phyloP scores from a whole-genome alignment of 2,329 filamentous ascomycete species.

The Colletotrichum tamarilloi region DNA sequence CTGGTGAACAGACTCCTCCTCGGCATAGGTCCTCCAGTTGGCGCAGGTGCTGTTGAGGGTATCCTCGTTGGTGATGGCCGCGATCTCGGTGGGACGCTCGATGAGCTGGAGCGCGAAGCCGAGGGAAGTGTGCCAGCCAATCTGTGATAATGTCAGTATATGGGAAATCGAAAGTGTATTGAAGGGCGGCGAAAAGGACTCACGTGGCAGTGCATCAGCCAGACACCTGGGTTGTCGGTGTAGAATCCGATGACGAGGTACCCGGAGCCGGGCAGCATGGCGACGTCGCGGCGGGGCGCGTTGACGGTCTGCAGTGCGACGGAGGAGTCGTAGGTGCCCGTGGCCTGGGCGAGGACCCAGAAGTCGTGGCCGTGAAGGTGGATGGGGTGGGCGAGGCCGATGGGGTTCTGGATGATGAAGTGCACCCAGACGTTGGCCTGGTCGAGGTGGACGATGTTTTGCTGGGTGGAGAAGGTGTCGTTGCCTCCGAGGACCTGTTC shows the following conservation, averaged over 20 bases:
- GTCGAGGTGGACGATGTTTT: slow-evolving; percentile 38
- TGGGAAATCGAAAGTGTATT: no score
- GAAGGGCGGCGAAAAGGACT: neutral
- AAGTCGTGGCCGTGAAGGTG: slow-evolving; percentile 61
- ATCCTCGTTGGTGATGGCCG: slow-evolving; percentile 31
- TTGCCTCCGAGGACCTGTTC: slow-evolving; percentile 38
- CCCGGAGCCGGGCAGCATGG: slow-evolving; percentile 55
- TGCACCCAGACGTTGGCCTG: slow-evolving; percentile 44
- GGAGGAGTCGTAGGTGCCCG: slow-evolving; percentile 40
- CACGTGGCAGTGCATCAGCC: slow-evolving; percentile 61
- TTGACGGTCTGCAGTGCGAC: slow-evolving; percentile 45
- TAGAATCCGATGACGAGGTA: slow-evolving; percentile 62
- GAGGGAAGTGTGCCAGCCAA: slow-evolving; percentile 38
- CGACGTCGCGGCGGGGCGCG: slow-evolving; percentile 64
- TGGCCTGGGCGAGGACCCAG: slow-evolving; percentile 42
- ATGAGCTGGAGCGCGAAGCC: slow-evolving; percentile 41
- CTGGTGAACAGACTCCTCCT: slow-evolving; percentile 30
- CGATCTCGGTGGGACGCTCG: slow-evolving; percentile 37
- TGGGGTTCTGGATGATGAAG: slow-evolving; percentile 46
- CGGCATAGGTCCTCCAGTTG: slow-evolving; percentile 34
- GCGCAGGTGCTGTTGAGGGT: slow-evolving; percentile 30
- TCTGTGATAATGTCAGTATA: slow-evolving; percentile 7
- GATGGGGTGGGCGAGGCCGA: slow-evolving; percentile 53
- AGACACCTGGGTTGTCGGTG: slow-evolving; percentile 60
- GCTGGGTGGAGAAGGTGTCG: slow-evolving; percentile 37